Evolutionary conservation across 2,329 filamentous ascomycete species (phyloP).

Genomic region (Fusarium tjaetaba): DNA sequence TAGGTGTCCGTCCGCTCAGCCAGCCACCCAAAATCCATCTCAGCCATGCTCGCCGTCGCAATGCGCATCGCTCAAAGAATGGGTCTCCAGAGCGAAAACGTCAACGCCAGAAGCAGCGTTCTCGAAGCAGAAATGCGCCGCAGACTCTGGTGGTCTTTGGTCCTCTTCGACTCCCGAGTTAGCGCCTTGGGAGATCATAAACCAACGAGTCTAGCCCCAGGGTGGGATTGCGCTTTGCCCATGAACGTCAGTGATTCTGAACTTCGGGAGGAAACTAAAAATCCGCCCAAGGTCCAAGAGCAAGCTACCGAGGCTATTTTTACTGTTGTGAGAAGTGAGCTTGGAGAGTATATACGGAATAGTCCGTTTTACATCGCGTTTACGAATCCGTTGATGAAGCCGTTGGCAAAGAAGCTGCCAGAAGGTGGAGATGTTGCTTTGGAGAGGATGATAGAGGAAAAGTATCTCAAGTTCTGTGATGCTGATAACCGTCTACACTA

Average conservation of each 20-base stretch:
- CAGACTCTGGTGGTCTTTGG: slow-evolving; percentile 70
- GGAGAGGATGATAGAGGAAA: slow-evolving; percentile 55
- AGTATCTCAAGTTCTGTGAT: slow-evolving; percentile 57
- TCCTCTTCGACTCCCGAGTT: slow-evolving; percentile 66
- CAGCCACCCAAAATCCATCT: slow-evolving; percentile 61
- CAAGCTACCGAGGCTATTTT: slow-evolving; percentile 56
- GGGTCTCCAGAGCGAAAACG: slow-evolving; percentile 62
- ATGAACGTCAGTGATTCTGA: slow-evolving; percentile 59
- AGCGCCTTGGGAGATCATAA: slow-evolving; percentile 59
- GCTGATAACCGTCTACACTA: slow-evolving; percentile 52
- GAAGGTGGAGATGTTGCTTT: slow-evolving; percentile 44
- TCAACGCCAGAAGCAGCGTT: slow-evolving; percentile 31
- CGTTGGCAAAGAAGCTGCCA: slow-evolving; percentile 36
- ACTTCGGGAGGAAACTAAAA: slow-evolving; percentile 54
- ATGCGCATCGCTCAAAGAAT: slow-evolving; percentile 67
- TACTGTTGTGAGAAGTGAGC: slow-evolving; percentile 51
- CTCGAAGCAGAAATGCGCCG: slow-evolving; percentile 69
- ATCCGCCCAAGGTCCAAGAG: slow-evolving; percentile 40
- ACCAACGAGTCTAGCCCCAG: slow-evolving; percentile 43
- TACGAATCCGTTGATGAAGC: slow-evolving; percentile 46
- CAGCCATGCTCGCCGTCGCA: slow-evolving; percentile 62
- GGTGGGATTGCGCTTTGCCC: slow-evolving; percentile 56
- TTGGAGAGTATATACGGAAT: slow-evolving; percentile 53
- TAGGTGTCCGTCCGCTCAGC: slow-evolving; percentile 58
- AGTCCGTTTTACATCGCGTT: slow-evolving; percentile 49